Evolutionary conservation across 2,329 filamentous ascomycete species (phyloP).

Genomic region (Microcyclospora pomicola): DNA sequence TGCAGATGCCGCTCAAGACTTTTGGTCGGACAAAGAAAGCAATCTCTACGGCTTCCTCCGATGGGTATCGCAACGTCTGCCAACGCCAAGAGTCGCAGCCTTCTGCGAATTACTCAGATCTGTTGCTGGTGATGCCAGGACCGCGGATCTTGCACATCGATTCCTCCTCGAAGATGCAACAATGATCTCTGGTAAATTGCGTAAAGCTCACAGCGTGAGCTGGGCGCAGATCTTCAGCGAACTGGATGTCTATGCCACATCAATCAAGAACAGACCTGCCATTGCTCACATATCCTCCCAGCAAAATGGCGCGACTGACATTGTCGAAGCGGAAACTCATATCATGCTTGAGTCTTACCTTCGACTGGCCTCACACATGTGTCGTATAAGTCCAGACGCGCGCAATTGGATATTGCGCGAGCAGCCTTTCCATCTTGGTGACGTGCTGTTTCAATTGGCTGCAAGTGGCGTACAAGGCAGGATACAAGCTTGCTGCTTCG

Average conservation of each 20-base stretch:
- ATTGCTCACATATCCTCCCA: slow-evolving; percentile 42
- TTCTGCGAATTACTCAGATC: slow-evolving; percentile 95
- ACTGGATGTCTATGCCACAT: slow-evolving; percentile 67
- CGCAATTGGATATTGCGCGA: slow-evolving; percentile 59
- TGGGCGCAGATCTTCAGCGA: slow-evolving; percentile 91
- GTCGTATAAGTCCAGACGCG: slow-evolving; percentile 56
- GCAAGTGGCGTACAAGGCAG: slow-evolving; percentile 63
- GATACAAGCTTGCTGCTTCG: slow-evolving; percentile 72
- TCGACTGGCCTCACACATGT: slow-evolving; percentile 70
- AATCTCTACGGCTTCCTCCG: slow-evolving; percentile 90
- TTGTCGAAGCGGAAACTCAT: slow-evolving; percentile 74
- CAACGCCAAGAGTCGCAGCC: slow-evolving; percentile 86
- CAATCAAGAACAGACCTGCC: slow-evolving; percentile 58
- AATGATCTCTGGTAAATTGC: slow-evolving; percentile 47
- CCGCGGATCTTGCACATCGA: slow-evolving; percentile 70
- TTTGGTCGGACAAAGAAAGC: slow-evolving; percentile 85
- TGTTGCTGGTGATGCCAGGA: slow-evolving; percentile 68
- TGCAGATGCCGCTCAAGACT: slow-evolving; percentile 69
- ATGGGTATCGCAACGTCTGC: slow-evolving; percentile 90
- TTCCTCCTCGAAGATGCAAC: slow-evolving; percentile 80
- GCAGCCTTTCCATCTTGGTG: slow-evolving; percentile 54
- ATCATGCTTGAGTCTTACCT: slow-evolving; percentile 95
- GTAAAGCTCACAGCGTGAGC: slow-evolving; percentile 70
- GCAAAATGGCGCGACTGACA: slow-evolving; percentile 16
- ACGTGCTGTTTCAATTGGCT: slow-evolving; percentile 64